Base-by-base conservation (phyloP, 2,329 filamentous ascomycete genomes). In the Exophiala alcalophila region DNA sequence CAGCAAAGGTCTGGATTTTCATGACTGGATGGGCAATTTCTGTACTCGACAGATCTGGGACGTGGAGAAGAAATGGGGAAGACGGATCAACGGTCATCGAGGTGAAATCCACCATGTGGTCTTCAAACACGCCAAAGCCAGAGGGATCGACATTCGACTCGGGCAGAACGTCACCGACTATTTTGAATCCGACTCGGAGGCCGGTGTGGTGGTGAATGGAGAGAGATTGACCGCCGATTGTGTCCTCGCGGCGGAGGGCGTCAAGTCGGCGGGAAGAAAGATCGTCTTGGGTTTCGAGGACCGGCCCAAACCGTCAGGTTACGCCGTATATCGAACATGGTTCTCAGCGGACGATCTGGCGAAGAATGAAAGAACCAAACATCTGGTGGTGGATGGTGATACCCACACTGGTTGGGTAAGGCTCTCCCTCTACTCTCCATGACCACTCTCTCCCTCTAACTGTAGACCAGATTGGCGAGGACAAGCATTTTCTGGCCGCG, bases 361-460 rank as follows among this genome's bases (percentile, higher is more conserved):
- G 4, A 68, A 69, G 7, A 74, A 78, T 49, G 70, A 73, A 1
- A 60, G 66, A 15, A 78, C 75, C 2, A 70, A 68, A 21, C 67
- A 77, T 24, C 76, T 78, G 41, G 77, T 75, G 50, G 66, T 62
- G 8, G 62, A 71, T 20, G 71, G 71, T 20, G 74, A 78, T 49
- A 67, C 70, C 15, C 73, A 77, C 54, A 65, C 69, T 4, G 70
- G 65, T 27, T 78, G 73, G 49, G 48, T 50, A 41, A 37, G 48
- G 10, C 5, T 8, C 9, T 18, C 14, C 5, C 12, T 11, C 11
- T 21, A 28, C n/a, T 7, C n/a, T 29, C 9, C 5, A 29, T 20
- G 14, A 4, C 10, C 14, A 9, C 14, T 20, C 12, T 23, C 14
- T 23, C 15, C 11, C 27, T 19, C 12, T n/a, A 1, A 6, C 11